Evolutionary conservation across 2,329 filamentous ascomycete species (phyloP).

Genomic region (Aspergillus sp.): DNA sequence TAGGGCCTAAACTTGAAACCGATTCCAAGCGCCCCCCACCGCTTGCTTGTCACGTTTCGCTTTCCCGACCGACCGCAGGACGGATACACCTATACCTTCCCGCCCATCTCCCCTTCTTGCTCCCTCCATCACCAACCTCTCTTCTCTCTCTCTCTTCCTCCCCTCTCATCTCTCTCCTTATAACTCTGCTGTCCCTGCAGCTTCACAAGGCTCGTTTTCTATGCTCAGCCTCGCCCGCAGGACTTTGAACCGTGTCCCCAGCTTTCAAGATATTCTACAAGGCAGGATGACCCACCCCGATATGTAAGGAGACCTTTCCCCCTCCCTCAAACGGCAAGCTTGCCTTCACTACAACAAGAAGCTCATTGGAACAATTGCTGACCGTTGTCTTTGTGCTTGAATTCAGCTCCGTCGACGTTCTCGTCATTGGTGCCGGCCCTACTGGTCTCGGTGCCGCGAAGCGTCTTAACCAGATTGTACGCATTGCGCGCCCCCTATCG

Average conservation of each 20-base stretch:
- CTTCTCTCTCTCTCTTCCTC: slow-evolving; percentile 21
- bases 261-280: slow-evolving; percentile 50
- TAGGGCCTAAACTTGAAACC: slow-evolving; percentile 41
- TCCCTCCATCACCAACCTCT: slow-evolving; percentile 24
- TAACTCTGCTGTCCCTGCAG: slow-evolving; percentile 35
- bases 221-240: slow-evolving; percentile 48
- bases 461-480: slow-evolving; percentile 92
- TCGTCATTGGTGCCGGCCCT: slow-evolving; percentile 96
- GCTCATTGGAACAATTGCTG: slow-evolving; percentile 10
- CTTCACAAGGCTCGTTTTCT: slow-evolving; percentile 31
- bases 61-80: slow-evolving; percentile 21
- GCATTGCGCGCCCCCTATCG: neutral
- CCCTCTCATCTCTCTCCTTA: slow-evolving; percentile 15
- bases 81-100: slow-evolving; percentile 29
- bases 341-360: slow-evolving; percentile 3
- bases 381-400: slow-evolving; percentile 20
- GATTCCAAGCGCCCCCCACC: slow-evolving; percentile 30
- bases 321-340: neutral
- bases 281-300: slow-evolving; percentile 50
- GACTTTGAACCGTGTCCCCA: slow-evolving; percentile 47
- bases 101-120: slow-evolving; percentile 25
- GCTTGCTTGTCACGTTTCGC: slow-evolving; percentile 27
- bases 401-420: slow-evolving; percentile 84
- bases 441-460: slow-evolving; percentile 98
- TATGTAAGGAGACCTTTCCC: slow-evolving; percentile 37